Base-by-base conservation (phyloP, 116 monocot species). In the Posidonia oceanica region DNA sequence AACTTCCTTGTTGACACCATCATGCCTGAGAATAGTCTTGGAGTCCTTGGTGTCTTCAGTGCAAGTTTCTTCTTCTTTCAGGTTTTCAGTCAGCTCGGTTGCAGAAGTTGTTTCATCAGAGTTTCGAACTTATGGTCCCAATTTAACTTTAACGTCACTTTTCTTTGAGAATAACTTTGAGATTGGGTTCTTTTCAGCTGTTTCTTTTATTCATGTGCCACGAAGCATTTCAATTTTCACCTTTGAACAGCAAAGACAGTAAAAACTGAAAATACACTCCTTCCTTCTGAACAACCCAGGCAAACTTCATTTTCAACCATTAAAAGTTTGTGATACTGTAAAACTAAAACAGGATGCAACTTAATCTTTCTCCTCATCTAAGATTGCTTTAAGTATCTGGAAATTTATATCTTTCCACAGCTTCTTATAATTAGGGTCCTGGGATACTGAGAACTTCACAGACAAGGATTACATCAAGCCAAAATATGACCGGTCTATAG, bases 151-250 rank as follows among this genome's bases (percentile, higher is more conserved):
- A 71, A 21, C 16, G 10, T 58, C 38, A 14, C 3, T 54, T 54
- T 71, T 71, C 71, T 66, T 77, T 36, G 56, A n/a, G 39, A 58
- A 71, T 37, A 77, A 77, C 36, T 77, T 77, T 39, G 71, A 54
- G 65, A 77, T 63, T 13, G 59, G 40, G 22, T 66, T 71, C 15
- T 66, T 71, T 23, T 77, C 71, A 12, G 48, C 2, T 5, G 39
- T 16, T 71, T 71, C 21, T 2, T 10, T 69, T 39, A 10, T 15
- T 56, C 36, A 57, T 29, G 29, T 29, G 29, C 29, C 29, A 29
- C 29, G 29, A 0, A 29, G 29, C 29, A 29, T 29, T 29, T 29
- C 12, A 14, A 53, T 53, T 22, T 51, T 52, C 68, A 12, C 22
- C 21, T 18, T 58, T 20, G 4, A 58, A 58, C 36, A 29, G 42